Percentiles rank a stretch among this genome's conserved stretches.
These are phyloP conservation scores for Podila verticillata DNA, from an alignment of 192 early-diverging fungal species.

Conservation along the genomic window DNA sequence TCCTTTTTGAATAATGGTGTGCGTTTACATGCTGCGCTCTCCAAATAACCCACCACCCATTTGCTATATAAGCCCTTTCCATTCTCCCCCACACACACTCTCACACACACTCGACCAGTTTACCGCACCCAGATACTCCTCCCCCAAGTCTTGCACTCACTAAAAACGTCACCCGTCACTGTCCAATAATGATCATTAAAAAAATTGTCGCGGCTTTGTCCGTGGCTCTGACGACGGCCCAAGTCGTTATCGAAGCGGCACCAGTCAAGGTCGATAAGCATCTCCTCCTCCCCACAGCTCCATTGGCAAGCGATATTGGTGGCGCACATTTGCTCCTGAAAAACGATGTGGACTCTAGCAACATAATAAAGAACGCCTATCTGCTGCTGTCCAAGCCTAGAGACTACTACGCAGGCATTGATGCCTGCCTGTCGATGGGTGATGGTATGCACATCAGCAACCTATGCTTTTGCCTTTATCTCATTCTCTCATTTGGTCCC, in stretches of 20 bases:
- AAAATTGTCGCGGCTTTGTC: not conserved
- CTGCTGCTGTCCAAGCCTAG: constrained; percentile 21
- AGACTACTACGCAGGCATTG: constrained; percentile 5
- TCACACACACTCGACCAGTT: not conserved
- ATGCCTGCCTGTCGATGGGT: constrained; percentile 9
- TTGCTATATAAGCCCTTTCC: too few species aligned
- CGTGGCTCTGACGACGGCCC: not conserved
- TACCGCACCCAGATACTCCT: too few species aligned
- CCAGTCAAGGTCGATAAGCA: constrained; percentile 8
- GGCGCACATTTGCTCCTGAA: constrained; percentile 21
- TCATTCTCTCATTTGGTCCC: too few species aligned
- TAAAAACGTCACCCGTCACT: too few species aligned
- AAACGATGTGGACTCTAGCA: constrained; percentile 24
- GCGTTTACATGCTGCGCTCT: too few species aligned
- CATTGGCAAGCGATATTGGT: constrained; percentile 10
- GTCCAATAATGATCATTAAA: not conserved
- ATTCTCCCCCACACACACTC: too few species aligned
- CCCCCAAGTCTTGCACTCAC: too few species aligned
- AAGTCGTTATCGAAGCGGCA: constrained; percentile 3
- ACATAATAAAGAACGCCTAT: constrained; percentile 14
- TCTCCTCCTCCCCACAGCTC: constrained; percentile 1
- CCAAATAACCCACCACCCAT: too few species aligned
- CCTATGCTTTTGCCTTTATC: too few species aligned
- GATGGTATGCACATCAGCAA: constrained; percentile 4
- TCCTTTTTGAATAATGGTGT: too few species aligned